Evolutionary conservation across 2,329 filamentous ascomycete species (phyloP).

Genomic region (Fusarium foetens): DNA sequence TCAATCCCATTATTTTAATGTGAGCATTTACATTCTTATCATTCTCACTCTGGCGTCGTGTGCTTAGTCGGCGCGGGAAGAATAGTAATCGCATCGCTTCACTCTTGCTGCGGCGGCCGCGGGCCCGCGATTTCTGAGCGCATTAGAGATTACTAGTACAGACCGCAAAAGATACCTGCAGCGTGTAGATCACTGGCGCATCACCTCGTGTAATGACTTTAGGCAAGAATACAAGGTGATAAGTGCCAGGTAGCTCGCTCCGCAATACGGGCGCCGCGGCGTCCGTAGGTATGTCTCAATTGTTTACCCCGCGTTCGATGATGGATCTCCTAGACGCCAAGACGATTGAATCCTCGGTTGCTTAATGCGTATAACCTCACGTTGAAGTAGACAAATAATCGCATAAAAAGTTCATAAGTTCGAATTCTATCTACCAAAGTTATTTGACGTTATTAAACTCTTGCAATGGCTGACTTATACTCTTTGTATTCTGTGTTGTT

Average conservation of each 20-base stretch:
- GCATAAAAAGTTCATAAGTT: fast-evolving
- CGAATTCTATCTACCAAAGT: fast-evolving
- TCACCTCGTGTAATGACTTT: not conserved
- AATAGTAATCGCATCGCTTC: not conserved
- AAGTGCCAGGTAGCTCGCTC: not conserved
- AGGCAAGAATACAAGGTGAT: not conserved
- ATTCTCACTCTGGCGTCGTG: fast-evolving
- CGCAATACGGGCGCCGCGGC: not conserved
- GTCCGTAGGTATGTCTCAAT: not conserved
- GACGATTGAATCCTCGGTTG: not conserved
- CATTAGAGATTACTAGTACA: not conserved
- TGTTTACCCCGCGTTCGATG: not conserved
- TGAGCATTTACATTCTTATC: not conserved
- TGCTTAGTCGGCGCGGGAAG: too few relatives aligned
- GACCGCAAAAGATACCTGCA: fast-evolving
- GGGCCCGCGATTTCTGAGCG: not conserved
- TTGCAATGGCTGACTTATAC: not conserved
- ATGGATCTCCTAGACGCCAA: fast-evolving
- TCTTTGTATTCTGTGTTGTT: not conserved
- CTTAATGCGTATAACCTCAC: not conserved
- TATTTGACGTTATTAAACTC: fast-evolving
- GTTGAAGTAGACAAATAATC: not conserved
- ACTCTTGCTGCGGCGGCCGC: not conserved
- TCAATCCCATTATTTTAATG: fast-evolving
- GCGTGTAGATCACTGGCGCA: not conserved